phyloP scores from a whole-genome alignment of 2,329 filamentous ascomycete genomes.

The Aaosphaeria arxii region DNA sequence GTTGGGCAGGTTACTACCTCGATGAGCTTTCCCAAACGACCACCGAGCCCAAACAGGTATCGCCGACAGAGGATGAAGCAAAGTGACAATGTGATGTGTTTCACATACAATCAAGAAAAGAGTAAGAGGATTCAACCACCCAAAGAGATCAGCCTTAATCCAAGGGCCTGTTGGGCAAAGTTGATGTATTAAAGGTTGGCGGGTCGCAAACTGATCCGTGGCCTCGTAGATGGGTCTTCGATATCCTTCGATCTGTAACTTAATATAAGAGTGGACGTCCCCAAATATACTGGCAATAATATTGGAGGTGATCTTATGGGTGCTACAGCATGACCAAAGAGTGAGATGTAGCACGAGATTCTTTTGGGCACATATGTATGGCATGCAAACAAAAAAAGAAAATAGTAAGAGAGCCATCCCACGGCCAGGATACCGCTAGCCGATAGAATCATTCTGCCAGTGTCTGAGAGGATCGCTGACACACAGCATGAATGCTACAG shows the following conservation, averaged over 20 bases:
- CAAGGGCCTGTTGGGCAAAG: conserved; percentile 16
- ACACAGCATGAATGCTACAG: conserved; percentile 22
- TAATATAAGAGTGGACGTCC: conserved; percentile 16
- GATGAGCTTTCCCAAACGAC: conserved; percentile 8
- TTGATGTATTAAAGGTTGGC: conserved; percentile 20
- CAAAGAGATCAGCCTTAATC: conserved; percentile 16
- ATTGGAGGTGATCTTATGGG: conserved; percentile 24
- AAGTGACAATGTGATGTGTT: conserved; percentile 14
- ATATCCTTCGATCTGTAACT: conserved; percentile 13
- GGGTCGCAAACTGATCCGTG: conserved; percentile 24
- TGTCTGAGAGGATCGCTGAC: conserved; percentile 19
- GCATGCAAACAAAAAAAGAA: conserved; percentile 12
- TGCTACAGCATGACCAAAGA: conserved; percentile 27
- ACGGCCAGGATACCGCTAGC: conserved; percentile 11
- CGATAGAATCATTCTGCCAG: conserved; percentile 17
- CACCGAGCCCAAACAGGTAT: conserved; percentile 13
- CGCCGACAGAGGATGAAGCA: conserved; percentile 8
- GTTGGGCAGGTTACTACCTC: conserved; percentile 6
- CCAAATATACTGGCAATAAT: conserved; percentile 29
- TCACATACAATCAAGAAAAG: conserved; percentile 16
- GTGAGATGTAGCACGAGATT: conserved; percentile 26
- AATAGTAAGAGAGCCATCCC: conserved; percentile 16
- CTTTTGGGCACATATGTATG: conserved; percentile 19
- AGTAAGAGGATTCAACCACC: conserved; percentile 9
- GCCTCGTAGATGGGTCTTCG: conserved; percentile 14